These are phyloP conservation scores for Phytophthora syringae DNA, from an alignment of 352 stramenopile genomes.

Conservation along the genomic window DNA sequence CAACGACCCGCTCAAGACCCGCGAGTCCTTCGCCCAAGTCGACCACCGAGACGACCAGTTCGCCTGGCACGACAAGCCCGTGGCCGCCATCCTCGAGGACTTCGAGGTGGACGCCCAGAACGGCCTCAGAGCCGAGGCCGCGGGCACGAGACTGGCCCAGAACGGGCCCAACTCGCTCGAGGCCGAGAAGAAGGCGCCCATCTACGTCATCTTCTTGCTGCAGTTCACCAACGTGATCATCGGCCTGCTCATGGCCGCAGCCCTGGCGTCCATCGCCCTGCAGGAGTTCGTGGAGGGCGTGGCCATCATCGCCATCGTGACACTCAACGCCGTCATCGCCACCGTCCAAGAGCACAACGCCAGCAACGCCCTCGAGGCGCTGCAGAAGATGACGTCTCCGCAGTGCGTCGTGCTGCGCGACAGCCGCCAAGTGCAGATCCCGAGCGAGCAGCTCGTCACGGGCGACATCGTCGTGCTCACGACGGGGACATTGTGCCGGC, in stretches of 20 bases:
- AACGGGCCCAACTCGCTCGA: constrained; percentile 61
- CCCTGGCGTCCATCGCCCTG: constrained; percentile 67
- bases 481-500: constrained; percentile 93
- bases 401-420: constrained; percentile 69
- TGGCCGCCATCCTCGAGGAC: constrained; percentile 44
- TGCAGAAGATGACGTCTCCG: constrained; percentile 77
- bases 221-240: constrained; percentile 87
- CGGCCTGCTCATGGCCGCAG: constrained; percentile 61
- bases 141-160: constrained; percentile 40
- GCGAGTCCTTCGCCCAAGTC: constrained; percentile 64
- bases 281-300: constrained; percentile 76
- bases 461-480: constrained; percentile 87
- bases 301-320: constrained; percentile 77
- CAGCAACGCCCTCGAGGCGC: constrained; percentile 69
- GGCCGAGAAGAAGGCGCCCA: constrained; percentile 58
- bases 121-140: constrained; percentile 46
- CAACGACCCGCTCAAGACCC: constrained; percentile 52
- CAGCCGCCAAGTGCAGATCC: constrained; percentile 53
- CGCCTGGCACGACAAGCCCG: constrained; percentile 63
- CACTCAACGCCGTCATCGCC: constrained; percentile 72
- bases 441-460: constrained; percentile 65
- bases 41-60: constrained; percentile 49
- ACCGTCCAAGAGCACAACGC: constrained; percentile 74
- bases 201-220: constrained; percentile 72
- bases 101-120: constrained; percentile 49